phyloP scores from a whole-genome alignment of 2,329 filamentous ascomycete species.

The Microdochium trichocladiopsis region DNA sequence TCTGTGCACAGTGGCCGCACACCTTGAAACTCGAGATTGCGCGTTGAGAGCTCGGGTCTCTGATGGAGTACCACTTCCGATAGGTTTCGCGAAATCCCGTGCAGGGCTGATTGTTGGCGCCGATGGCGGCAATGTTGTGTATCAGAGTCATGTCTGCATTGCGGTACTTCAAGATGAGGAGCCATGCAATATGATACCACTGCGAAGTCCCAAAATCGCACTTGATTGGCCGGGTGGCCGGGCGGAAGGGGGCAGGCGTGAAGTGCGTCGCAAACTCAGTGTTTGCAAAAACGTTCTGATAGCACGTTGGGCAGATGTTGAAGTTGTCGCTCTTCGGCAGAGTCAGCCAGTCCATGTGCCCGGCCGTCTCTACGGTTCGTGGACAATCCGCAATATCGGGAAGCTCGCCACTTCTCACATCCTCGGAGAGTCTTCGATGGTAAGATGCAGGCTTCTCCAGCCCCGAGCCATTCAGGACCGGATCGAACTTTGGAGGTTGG shows the following conservation, averaged over 20 bases:
- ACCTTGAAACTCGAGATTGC: constrained; percentile 66
- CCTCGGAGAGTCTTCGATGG: constrained; percentile 46
- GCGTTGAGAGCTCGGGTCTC: constrained; percentile 57
- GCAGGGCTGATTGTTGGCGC: constrained; percentile 50
- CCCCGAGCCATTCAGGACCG: constrained; percentile 21
- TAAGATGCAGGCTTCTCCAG: constrained; percentile 27
- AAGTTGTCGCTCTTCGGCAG: constrained; percentile 64
- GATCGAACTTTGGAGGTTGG: constrained; percentile 39
- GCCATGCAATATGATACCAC: constrained; percentile 81
- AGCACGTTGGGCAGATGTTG: constrained; percentile 78
- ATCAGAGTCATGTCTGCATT: constrained; percentile 62
- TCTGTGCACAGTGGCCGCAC: constrained; percentile 67
- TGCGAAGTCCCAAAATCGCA: constrained; percentile 74
- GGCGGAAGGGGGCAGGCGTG: constrained; percentile 49
- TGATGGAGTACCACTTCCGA: constrained; percentile 69
- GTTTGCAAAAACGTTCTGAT: constrained; percentile 58
- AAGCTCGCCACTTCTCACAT: constrained; percentile 31
- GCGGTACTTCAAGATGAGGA: constrained; percentile 67
- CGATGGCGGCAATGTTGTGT: constrained; percentile 58
- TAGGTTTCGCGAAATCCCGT: constrained; percentile 45
- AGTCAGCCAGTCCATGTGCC: constrained; percentile 74
- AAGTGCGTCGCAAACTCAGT: constrained; percentile 65
- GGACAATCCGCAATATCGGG: constrained; percentile 61
- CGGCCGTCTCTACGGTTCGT: constrained; percentile 52
- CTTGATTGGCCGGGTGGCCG: constrained; percentile 48